A percentile compares a stretch with the other conserved stretches of the same genome.
Conservation (phyloP, 768 basidiomycete genomes). For the Naganishia vishniacii region DNA sequence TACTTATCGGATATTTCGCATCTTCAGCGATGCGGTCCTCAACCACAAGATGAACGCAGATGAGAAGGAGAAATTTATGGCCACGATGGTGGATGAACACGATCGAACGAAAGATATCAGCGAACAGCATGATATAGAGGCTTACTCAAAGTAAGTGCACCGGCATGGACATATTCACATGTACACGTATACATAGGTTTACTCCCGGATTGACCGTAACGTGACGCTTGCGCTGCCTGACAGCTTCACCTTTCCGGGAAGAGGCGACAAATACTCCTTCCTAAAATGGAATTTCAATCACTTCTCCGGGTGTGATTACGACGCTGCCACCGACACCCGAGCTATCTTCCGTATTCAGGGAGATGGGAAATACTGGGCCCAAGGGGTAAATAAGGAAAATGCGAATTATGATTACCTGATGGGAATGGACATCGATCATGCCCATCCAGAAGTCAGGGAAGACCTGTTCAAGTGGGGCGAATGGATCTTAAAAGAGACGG, state of each 20-base stretch:
- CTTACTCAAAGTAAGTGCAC: slow-evolving; percentile 51
- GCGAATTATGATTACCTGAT: slow-evolving; percentile 52
- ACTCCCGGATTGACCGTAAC: not conserved
- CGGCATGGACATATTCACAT: not conserved
- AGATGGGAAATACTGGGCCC: slow-evolving; percentile 71
- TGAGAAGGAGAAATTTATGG: slow-evolving; percentile 62
- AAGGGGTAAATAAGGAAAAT: slow-evolving; percentile 70
- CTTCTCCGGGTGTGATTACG: slow-evolving; percentile 76
- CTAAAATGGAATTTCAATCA: slow-evolving; percentile 61
- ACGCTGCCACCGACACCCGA: slow-evolving; percentile 60
- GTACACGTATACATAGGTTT: too few relatives aligned
- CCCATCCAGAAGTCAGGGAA: slow-evolving; percentile 65
- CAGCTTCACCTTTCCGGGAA: slow-evolving; percentile 71
- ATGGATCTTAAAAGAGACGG: slow-evolving; percentile 63
- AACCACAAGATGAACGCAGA: slow-evolving; percentile 76
- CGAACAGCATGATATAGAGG: slow-evolving; percentile 63
- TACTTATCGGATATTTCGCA: too few relatives aligned
- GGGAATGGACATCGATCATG: slow-evolving; percentile 61
- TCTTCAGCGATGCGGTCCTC: slow-evolving; percentile 73
- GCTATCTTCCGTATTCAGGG: slow-evolving; percentile 63
- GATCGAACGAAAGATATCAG: slow-evolving; percentile 64
- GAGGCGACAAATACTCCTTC: slow-evolving; percentile 56
- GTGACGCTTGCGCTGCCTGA: slow-evolving; percentile 11
- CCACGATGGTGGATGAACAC: slow-evolving; percentile 63
- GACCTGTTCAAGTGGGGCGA: slow-evolving; percentile 45